Percentiles rank a stretch among this genome's conserved stretches.
phyloP scores from a whole-genome alignment of 1,284 basidiomycete species.

The Kwoniella shivajii region DNA sequence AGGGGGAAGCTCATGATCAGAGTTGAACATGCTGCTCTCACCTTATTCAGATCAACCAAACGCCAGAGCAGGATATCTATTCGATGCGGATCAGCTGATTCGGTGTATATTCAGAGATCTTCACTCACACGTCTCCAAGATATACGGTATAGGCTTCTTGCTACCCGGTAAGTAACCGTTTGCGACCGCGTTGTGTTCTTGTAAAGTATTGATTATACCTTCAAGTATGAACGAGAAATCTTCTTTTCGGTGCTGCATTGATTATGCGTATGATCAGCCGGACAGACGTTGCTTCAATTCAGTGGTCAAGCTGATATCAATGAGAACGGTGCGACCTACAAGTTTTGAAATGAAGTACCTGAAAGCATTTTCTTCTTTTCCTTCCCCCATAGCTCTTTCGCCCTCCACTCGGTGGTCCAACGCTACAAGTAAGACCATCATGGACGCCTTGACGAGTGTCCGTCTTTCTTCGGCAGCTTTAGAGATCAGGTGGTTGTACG shows the following conservation, averaged over 20 bases:
- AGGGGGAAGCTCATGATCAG: background rate
- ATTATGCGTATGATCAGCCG: background rate
- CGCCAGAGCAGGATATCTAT: slow-evolving; percentile 86
- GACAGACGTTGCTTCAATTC: background rate
- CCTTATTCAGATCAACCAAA: slow-evolving; percentile 86
- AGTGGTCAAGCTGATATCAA: background rate
- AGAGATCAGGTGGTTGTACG: slow-evolving; percentile 87
- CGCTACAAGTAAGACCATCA: slow-evolving; percentile 74
- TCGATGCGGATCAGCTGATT: slow-evolving; percentile 8
- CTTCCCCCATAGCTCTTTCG: slow-evolving; percentile 21
- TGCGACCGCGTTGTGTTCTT: slow-evolving; percentile 70
- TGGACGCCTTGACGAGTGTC: slow-evolving; percentile 68
- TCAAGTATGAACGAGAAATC: slow-evolving; percentile 81
- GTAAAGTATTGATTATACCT: slow-evolving; percentile 70
- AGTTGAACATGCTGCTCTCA: slow-evolving; percentile 42
- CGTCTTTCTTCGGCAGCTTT: slow-evolving; percentile 74
- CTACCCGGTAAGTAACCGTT: slow-evolving; percentile 80
- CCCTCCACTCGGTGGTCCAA: slow-evolving; percentile 74
- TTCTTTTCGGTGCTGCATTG: slow-evolving; percentile 72
- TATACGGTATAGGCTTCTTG: slow-evolving; percentile 73
- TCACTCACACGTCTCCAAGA: slow-evolving; percentile 73
- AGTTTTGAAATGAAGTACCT: slow-evolving; percentile 86
- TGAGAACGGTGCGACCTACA: slow-evolving; percentile 56
- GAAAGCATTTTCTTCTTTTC: slow-evolving; percentile 76
- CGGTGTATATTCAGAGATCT: background rate